Conservation (phyloP, 768 basidiomycete species). For the Auricularia auricula-judae region DNA sequence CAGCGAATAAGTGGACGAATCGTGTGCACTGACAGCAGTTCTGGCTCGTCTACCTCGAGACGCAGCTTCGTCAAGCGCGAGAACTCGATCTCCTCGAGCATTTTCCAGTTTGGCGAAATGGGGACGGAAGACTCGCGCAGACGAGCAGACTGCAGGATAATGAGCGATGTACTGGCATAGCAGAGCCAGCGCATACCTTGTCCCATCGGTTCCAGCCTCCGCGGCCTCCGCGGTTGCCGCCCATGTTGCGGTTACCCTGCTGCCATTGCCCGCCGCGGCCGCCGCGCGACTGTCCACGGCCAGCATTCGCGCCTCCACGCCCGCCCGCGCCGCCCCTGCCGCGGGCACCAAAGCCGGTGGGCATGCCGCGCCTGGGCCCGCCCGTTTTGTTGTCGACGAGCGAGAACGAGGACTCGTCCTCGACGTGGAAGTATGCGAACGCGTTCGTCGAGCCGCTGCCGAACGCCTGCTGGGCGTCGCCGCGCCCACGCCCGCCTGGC, state of each 20-base stretch:
- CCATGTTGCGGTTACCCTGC: background rate
- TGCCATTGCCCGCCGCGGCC: conserved; percentile 12
- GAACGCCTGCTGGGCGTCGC: conserved; percentile 75
- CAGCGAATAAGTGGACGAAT: background rate
- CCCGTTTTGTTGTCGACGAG: conserved; percentile 83
- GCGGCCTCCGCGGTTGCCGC: conserved; percentile 3
- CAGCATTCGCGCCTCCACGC: conserved; percentile 22
- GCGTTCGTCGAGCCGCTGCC: conserved; percentile 85
- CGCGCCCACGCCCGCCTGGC: conserved; percentile 12
- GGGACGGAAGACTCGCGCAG: conserved; percentile 87
- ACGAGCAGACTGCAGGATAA: conserved; percentile 80
- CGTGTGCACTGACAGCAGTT: conserved; percentile 59
- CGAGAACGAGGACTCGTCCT: conserved; percentile 95
- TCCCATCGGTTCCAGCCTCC: conserved; percentile 23
- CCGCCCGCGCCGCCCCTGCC: conserved; percentile 34
- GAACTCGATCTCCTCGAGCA: conserved; percentile 97
- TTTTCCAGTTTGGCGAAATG: conserved; percentile 85
- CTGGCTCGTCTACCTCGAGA: conserved; percentile 87
- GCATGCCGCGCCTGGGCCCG: conserved; percentile 58
- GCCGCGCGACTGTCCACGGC: conserved; percentile 26
- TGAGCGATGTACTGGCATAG: conserved; percentile 79
- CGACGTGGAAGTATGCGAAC: conserved; percentile 95
- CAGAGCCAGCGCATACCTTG: conserved; percentile 32
- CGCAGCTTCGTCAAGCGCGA: conserved; percentile 81
- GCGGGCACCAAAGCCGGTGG: conserved; percentile 32